Percentiles rank a stretch among this genome's conserved stretches.
Evolutionary conservation across 2,329 filamentous ascomycete genomes (phyloP).

Genomic region (Apiospora kogelbergensis): DNA sequence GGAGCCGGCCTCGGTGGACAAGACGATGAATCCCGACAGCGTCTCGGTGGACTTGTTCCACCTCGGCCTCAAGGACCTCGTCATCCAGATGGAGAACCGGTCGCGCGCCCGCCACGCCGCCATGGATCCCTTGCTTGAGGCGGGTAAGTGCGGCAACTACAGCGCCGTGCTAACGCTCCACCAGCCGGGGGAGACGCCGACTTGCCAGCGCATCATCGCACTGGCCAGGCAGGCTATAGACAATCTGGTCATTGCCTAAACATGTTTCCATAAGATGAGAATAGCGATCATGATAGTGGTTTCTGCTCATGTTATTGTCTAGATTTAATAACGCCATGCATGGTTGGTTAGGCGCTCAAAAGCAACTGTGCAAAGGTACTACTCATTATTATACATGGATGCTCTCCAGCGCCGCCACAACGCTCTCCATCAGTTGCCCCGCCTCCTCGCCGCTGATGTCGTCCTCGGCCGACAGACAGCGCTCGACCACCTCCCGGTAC

Average conservation of each 20-base stretch:
- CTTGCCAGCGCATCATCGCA: conserved; percentile 53
- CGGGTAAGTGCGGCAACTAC: conserved; percentile 29
- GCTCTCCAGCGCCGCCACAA: conserved; percentile 40
- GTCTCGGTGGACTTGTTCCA: conserved; percentile 33
- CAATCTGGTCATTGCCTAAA: conserved; percentile 51
- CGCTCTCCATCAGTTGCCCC: conserved; percentile 40
- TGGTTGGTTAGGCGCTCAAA: background rate
- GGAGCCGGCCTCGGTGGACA: background rate
- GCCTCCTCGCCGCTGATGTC: conserved; percentile 38
- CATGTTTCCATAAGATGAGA: background rate
- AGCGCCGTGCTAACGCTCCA: conserved; percentile 25
- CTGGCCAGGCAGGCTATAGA: conserved; percentile 55
- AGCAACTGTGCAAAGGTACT: background rate
- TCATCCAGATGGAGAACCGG: conserved; percentile 52
- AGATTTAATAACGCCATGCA: background rate
- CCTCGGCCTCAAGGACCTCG: conserved; percentile 54
- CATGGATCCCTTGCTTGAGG: conserved; percentile 45
- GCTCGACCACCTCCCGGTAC: conserved; percentile 42
- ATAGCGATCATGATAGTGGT: background rate
- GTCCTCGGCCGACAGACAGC: conserved; percentile 37
- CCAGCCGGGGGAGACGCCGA: conserved; percentile 36
- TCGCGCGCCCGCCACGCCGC: conserved; percentile 48
- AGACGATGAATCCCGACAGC: background rate
- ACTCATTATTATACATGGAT: conserved; percentile 27
- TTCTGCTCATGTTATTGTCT: background rate